A percentile compares a stretch with the other conserved stretches of the same genome.
phyloP scores from a whole-genome alignment of 352 stramenopile species.

The Phytopythium chamaehyphon region DNA sequence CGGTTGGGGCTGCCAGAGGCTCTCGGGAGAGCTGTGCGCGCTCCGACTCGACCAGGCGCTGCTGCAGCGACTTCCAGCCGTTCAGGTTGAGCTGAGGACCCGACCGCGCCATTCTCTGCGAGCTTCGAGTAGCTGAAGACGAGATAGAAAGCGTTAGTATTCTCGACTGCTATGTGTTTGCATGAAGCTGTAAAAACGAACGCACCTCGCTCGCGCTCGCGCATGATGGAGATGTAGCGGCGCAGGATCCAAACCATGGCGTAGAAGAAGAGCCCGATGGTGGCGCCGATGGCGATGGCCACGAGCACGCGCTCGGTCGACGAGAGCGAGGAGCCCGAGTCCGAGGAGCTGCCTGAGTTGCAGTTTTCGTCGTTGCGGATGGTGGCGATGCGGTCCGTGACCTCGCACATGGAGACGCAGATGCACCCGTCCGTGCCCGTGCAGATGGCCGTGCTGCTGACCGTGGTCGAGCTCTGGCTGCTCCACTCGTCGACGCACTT shows the following conservation, averaged over 20 bases:
- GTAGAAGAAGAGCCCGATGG: constrained; percentile 5
- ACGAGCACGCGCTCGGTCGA: constrained; percentile 5
- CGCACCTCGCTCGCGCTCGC: not conserved
- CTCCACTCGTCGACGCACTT: constrained; percentile 26
- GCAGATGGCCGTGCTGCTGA: constrained; percentile 19
- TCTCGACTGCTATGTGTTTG: not conserved
- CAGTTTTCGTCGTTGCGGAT: constrained; percentile 10
- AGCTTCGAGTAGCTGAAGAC: not conserved
- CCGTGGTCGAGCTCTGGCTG: constrained; percentile 16
- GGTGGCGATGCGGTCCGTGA: constrained; percentile 10
- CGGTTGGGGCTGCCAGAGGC: not conserved
- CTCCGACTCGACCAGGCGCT: constrained; percentile 28
- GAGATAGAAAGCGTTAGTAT: no score
- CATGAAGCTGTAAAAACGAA: not conserved
- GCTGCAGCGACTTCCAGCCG: constrained; percentile 28
- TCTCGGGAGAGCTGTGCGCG: constrained; percentile 9
- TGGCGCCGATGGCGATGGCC: constrained; percentile 3
- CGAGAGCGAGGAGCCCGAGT: not conserved
- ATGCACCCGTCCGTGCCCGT: constrained; percentile 26
- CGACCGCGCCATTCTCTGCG: not conserved
- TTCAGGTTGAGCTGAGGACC: constrained; percentile 20
- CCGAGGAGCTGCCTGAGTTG: not conserved
- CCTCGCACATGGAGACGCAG: constrained; percentile 38
- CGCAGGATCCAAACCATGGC: constrained; percentile 4
- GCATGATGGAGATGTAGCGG: constrained; percentile 3